These are phyloP conservation scores for Gamarada debralockiae DNA, from an alignment of 495 filamentous ascomycete species.

Conservation along the genomic window DNA sequence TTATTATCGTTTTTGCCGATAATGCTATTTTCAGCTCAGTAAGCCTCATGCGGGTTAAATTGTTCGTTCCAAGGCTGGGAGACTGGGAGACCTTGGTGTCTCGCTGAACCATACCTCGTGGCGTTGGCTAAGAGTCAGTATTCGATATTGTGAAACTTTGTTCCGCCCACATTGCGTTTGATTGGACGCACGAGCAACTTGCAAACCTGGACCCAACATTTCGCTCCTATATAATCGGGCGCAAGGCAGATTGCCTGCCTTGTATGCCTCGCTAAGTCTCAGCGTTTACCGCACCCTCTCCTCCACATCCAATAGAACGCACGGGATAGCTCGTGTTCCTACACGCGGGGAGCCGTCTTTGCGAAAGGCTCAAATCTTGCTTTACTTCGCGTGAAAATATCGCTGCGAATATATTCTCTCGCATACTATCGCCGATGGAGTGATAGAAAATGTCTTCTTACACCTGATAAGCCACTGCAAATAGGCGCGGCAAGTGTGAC, in stretches of 20 bases:
- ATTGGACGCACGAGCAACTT: not conserved
- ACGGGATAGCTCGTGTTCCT: not conserved
- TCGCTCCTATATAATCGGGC: not conserved
- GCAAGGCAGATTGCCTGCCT: conserved; percentile 5
- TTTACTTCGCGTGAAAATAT: not conserved
- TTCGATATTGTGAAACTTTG: conserved; percentile 1
- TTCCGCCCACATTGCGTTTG: not conserved
- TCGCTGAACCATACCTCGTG: not conserved
- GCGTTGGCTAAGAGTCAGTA: not conserved
- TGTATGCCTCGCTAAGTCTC: not conserved
- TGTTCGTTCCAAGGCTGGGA: not conserved
- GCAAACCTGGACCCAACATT: not conserved
- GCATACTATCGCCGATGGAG: not conserved
- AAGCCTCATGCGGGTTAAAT: not conserved
- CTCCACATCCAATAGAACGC: no score
- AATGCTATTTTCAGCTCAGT: not conserved
- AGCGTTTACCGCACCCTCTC: not conserved
- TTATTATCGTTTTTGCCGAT: no score
- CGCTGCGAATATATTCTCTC: not conserved
- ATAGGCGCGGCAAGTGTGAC: not conserved
- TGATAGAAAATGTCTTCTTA: not conserved
- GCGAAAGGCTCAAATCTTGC: not conserved
- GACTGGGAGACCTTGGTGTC: not conserved
- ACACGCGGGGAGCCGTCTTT: not conserved
- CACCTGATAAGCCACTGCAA: not conserved